A percentile compares a stretch with the other conserved stretches of the same genome.
phyloP scores from a whole-genome alignment of 2,329 filamentous ascomycete genomes.

The Sclerotinia minor region DNA sequence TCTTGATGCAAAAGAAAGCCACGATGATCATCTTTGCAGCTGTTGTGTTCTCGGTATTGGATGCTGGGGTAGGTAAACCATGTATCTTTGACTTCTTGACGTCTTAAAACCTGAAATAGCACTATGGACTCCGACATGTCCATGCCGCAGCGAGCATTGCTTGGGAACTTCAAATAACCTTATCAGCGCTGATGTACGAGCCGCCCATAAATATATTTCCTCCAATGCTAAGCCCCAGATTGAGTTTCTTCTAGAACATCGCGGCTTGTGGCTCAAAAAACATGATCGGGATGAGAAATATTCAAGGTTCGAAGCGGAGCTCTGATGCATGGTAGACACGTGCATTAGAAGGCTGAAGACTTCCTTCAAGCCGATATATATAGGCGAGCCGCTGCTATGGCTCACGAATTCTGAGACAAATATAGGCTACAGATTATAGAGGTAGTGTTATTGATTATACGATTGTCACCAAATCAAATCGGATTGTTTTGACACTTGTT shows the following conservation, averaged over 20 bases:
- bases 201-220: not conserved
- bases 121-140: not conserved
- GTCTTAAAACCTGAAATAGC: not conserved
- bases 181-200: not conserved
- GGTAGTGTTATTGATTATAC: conserved; percentile 1
- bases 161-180: not conserved
- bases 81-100: not conserved
- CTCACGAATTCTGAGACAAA: not conserved
- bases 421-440: conserved; percentile 1
- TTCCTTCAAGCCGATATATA: conserved; percentile 22
- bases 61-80: not conserved
- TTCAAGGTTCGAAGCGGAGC: not conserved
- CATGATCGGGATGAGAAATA: not conserved
- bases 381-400: conserved; percentile 23
- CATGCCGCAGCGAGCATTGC: not conserved
- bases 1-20: not conserved
- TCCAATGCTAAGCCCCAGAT: not conserved
- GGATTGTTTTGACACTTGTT: not conserved
- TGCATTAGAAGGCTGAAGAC: not conserved
- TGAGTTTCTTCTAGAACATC: conserved; percentile 5
- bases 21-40: conserved; percentile 20
- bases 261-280: not conserved
- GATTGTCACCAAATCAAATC: not conserved
- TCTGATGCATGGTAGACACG: conserved; percentile 1
- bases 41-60: not conserved